These are phyloP conservation scores for Hygrophila difformis DNA, from an alignment of 257 asterid genomes.

Conservation along the genomic window DNA sequence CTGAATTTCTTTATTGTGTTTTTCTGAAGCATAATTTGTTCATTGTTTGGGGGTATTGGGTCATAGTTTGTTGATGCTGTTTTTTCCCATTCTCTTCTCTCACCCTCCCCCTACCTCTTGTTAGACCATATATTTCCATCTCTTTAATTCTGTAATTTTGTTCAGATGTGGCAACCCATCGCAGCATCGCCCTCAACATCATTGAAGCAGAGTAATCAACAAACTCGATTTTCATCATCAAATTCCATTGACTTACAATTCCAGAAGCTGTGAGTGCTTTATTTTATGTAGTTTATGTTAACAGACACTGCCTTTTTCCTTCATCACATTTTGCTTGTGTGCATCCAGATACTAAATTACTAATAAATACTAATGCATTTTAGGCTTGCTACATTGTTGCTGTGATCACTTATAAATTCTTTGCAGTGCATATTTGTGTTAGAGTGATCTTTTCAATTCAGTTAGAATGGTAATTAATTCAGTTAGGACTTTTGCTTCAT, in stretches of 20 bases:
- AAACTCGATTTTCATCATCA: conserved; percentile 37
- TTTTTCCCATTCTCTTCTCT: background rate
- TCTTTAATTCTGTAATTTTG: conserved; percentile 18
- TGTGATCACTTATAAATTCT: no score
- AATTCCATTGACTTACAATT: conserved; percentile 49
- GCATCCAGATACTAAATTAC: conserved; percentile 9
- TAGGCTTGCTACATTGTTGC: no score
- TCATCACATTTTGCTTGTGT: conserved; percentile 6
- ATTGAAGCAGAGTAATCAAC: conserved; percentile 34
- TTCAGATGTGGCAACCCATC: conserved; percentile 31
- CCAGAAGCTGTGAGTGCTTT: conserved; percentile 63
- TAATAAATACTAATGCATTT: no score
- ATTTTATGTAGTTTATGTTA: conserved; percentile 3
- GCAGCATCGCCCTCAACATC: conserved; percentile 36
- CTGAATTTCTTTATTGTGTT: conserved; percentile 1
- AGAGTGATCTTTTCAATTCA: no score
- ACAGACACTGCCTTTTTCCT: background rate
- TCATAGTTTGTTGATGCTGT: background rate
- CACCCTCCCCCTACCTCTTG: background rate
- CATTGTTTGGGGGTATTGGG: no score
- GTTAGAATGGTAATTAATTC: no score
- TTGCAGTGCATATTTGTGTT: no score
- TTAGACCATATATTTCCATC: background rate
- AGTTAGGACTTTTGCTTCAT: no score
- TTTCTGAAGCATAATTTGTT: no score